These are phyloP conservation scores for Boletellus emodensis DNA, from an alignment of 768 basidiomycete species.

Conservation along the genomic window DNA sequence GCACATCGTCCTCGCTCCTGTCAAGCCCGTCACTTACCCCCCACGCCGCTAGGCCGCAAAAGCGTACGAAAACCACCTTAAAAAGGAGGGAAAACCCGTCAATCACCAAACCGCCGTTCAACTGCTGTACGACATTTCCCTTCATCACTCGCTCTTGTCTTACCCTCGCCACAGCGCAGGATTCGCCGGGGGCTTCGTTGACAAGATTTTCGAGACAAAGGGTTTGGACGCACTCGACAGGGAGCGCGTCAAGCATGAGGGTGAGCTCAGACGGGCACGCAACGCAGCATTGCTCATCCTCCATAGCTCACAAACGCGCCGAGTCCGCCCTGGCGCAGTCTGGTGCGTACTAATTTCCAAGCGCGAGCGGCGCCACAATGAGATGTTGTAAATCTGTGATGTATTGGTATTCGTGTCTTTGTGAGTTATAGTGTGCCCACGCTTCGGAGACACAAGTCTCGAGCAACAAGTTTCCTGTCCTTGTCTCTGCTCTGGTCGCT, in stretches of 20 bases:
- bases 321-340: slow-evolving; percentile 6
- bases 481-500: slow-evolving; percentile 68
- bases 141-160: neutral
- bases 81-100: slow-evolving; percentile 16
- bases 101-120: slow-evolving; percentile 22
- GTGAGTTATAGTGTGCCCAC: slow-evolving; percentile 53
- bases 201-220: slow-evolving; percentile 23
- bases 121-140: slow-evolving; percentile 18
- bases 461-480: slow-evolving; percentile 65
- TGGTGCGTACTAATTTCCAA: slow-evolving; percentile 15
- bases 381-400: neutral
- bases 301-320: slow-evolving; percentile 14
- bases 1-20: neutral
- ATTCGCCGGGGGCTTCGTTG: slow-evolving; percentile 24
- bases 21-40: neutral
- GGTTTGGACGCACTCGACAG: slow-evolving; percentile 21
- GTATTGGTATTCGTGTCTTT: slow-evolving; percentile 12
- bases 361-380: neutral
- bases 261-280: slow-evolving; percentile 9
- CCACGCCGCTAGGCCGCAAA: slow-evolving; percentile 25
- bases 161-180: slow-evolving; percentile 18
- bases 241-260: slow-evolving; percentile 18
- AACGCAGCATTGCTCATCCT: neutral
- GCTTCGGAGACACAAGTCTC: slow-evolving; percentile 70
- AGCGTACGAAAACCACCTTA: slow-evolving; percentile 24